phyloP scores from a whole-genome alignment of 2,329 filamentous ascomycete genomes.

The Emydomyces testavorans region DNA sequence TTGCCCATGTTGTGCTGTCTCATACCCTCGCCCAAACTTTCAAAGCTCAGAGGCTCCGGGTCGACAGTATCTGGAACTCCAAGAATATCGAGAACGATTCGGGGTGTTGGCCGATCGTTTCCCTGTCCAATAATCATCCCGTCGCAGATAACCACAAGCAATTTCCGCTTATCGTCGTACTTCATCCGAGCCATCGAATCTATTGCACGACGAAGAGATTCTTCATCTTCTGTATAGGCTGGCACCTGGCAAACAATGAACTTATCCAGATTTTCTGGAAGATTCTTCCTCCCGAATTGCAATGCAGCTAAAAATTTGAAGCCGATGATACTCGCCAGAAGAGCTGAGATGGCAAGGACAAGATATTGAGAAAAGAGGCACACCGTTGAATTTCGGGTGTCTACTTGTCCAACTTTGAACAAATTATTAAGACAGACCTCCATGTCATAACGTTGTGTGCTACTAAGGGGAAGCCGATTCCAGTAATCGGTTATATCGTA shows the following conservation, averaged over 20 bases:
- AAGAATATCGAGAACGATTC: slow-evolving; percentile 92
- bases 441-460: slow-evolving; percentile 46
- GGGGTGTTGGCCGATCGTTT: slow-evolving; percentile 88
- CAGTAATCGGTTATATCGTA: slow-evolving; percentile 74
- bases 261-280: slow-evolving; percentile 94
- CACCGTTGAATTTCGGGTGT: slow-evolving; percentile 73
- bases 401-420: slow-evolving; percentile 84
- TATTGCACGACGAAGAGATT: slow-evolving; percentile 89
- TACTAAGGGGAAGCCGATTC: slow-evolving; percentile 47
- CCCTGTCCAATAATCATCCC: slow-evolving; percentile 99
- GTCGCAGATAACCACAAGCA: slow-evolving; percentile 84
- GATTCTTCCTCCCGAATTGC: slow-evolving; percentile 81
- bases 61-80: slow-evolving; percentile 89
- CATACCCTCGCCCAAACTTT: slow-evolving; percentile 85
- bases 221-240: slow-evolving; percentile 96
- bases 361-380: slow-evolving; percentile 88
- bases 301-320: slow-evolving; percentile 97
- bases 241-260: slow-evolving; percentile 97
- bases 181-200: slow-evolving; percentile 91
- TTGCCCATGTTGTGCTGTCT: slow-evolving; percentile 99
- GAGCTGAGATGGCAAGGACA: slow-evolving; percentile 67
- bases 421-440: slow-evolving; percentile 90
- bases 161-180: slow-evolving; percentile 96
- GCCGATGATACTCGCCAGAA: slow-evolving; percentile 69
- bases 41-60: slow-evolving; percentile 90